Evolutionary conservation across 495 filamentous ascomycete species (phyloP).

Genomic region (Daldinia caldariorum): DNA sequence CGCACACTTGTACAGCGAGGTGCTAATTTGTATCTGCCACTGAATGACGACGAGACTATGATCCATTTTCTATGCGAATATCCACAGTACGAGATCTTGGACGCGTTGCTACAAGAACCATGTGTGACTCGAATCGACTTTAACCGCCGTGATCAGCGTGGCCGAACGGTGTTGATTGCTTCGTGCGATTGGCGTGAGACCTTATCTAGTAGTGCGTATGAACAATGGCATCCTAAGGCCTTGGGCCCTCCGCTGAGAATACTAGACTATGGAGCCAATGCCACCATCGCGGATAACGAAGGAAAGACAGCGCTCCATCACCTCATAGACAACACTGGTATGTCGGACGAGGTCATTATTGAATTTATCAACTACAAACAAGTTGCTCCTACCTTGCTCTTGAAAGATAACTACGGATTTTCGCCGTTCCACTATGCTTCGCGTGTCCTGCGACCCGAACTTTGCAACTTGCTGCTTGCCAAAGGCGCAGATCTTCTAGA

Average conservation of each 20-base stretch:
- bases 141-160: neutral
- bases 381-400: neutral
- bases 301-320: neutral
- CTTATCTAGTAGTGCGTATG: neutral
- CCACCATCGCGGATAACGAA: neutral
- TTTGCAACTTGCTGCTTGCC: neutral
- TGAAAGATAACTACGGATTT: neutral
- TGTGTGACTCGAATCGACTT: neutral
- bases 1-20: neutral
- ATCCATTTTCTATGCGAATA: constrained; percentile 1
- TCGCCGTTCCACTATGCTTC: neutral
- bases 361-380: neutral
- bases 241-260: neutral
- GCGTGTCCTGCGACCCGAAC: neutral
- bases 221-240: neutral
- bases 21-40: neutral
- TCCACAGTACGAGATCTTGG: neutral
- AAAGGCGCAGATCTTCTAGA: neutral
- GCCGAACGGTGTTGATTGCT: neutral
- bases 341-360: neutral
- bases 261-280: neutral
- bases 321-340: neutral
- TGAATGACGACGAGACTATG: neutral
- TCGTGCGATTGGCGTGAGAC: neutral
- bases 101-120: neutral